A percentile compares a stretch with the other conserved stretches of the same genome.
These are phyloP conservation scores for Mortierella antarctica DNA, from an alignment of 192 early-diverging fungal species.

Conservation along the genomic window DNA sequence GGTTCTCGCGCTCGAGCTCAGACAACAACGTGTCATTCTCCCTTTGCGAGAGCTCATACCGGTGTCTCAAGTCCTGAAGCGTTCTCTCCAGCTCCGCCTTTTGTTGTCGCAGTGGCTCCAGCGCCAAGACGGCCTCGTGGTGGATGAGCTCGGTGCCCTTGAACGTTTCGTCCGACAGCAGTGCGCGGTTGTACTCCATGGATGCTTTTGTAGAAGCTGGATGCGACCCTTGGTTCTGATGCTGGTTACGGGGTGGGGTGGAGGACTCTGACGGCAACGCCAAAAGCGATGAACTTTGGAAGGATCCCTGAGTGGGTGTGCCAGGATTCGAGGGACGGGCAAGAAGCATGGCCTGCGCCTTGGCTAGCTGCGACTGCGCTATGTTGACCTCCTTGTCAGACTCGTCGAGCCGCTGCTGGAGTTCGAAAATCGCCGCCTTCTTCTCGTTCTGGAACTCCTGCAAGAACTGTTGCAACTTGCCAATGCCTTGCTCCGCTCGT, in stretches of 20 bases:
- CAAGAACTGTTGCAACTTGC: conserved; percentile 40
- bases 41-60: conserved; percentile 39
- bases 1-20: conserved; percentile 29
- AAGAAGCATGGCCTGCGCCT: conserved; percentile 36
- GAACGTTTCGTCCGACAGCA: conserved; percentile 19
- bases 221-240: neutral
- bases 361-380: conserved; percentile 30
- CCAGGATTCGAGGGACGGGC: neutral
- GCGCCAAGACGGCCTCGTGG: conserved; percentile 35
- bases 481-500: conserved; percentile 16
- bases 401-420: conserved; percentile 19
- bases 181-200: neutral
- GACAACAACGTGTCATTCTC: conserved; percentile 41
- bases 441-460: conserved; percentile 50
- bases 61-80: conserved; percentile 35
- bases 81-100: conserved; percentile 45
- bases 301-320: neutral
- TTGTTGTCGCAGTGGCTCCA: conserved; percentile 31
- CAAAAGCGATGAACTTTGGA: neutral
- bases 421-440: conserved; percentile 20
- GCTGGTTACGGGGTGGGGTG: neutral
- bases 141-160: conserved; percentile 29
- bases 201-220: neutral
- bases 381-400: conserved; percentile 21
- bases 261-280: neutral